Conservation (phyloP, 2,329 filamentous ascomycete genomes). For the Shiraia sp. region DNA sequence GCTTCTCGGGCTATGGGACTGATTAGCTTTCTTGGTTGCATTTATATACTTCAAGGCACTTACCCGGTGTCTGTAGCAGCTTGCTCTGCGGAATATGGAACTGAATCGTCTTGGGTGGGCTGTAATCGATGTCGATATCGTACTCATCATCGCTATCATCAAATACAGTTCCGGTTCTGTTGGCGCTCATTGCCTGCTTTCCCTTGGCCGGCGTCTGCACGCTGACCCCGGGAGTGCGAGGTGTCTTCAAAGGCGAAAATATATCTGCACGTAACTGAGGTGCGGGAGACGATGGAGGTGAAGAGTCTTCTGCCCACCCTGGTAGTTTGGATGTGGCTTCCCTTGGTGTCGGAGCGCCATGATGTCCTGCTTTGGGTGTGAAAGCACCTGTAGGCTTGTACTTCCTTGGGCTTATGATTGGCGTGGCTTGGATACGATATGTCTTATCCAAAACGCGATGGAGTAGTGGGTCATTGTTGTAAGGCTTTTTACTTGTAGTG, state of each 20-base stretch:
- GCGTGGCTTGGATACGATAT: slow-evolving; percentile 91
- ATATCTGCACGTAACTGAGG: slow-evolving; percentile 84
- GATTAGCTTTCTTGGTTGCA: slow-evolving; percentile 10
- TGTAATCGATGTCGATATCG: slow-evolving; percentile 61
- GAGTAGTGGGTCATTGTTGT: slow-evolving; percentile 73
- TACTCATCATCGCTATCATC: slow-evolving; percentile 75
- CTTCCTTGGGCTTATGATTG: slow-evolving; percentile 67
- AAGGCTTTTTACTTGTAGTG: slow-evolving; percentile 34
- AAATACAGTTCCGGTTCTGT: slow-evolving; percentile 56
- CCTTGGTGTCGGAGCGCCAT: slow-evolving; percentile 28
- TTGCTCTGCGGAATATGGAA: slow-evolving; percentile 79
- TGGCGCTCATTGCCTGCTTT: slow-evolving; percentile 54
- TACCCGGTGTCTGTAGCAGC: slow-evolving; percentile 78
- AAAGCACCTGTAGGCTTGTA: slow-evolving; percentile 46
- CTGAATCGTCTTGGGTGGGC: slow-evolving; percentile 91
- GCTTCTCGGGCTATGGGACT: slow-evolving; percentile 68
- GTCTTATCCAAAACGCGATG: slow-evolving; percentile 95
- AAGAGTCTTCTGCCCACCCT: slow-evolving; percentile 48
- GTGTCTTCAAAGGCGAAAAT: slow-evolving; percentile 73
- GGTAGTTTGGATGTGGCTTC: slow-evolving; percentile 26
- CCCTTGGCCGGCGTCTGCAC: slow-evolving; percentile 70
- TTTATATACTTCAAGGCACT: slow-evolving; percentile 24
- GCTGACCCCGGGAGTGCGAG: slow-evolving; percentile 78
- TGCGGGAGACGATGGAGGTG: slow-evolving; percentile 62
- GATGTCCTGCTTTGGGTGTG: slow-evolving; percentile 43